Evolutionary conservation across 345 rosid genomes (phyloP), one percentile per base, ranked within the genome.

Genomic region (Cardiospermum halicacabum): DNA sequence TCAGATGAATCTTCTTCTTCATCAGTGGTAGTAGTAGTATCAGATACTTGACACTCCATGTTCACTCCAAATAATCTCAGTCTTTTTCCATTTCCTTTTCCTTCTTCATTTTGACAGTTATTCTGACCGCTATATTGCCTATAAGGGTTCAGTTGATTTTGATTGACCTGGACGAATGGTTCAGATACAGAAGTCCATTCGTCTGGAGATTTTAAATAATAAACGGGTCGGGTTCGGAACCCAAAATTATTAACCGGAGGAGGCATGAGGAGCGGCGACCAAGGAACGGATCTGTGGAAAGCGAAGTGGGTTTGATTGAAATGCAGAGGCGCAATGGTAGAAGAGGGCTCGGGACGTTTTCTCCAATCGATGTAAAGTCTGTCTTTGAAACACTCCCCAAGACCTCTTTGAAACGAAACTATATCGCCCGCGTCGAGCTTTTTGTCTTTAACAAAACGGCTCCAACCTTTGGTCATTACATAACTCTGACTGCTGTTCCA

Each of bases 21-120:
- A 18, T 47, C 51, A 43, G n/a, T 2, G n/a, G 15, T 11, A 10
- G 48, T 43, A 13, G 18, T 43, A 0, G 77, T 45, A 57, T 77
- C 84, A 7, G 75, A 48, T 12, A 76, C 67, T 45, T 85, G 85
- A 74, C 91, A 89, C 45, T 89, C 98, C 97, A 92, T 86, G 85
- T 92, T 88, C 39, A 92, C 98, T 18, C 98, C 98, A 45, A 92
- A 92, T 64, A 92, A 82, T 72, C 98, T 83, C 48, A 92, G 65
- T 62, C 90, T 83, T 82, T 90, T 90, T 2, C 81, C 89, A 3
- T 86, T 78, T 0, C 78, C 88, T 57, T 74, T 81, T 21, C 89
- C 87, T 65, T 82, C n/a, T n/a, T n/a, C n/a, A n/a, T n/a, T n/a
- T n/a, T n/a, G n/a, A n/a, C n/a, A n/a, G n/a, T n/a, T n/a, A n/a